These are phyloP conservation scores for Berkeleyomyces rouxiae DNA, from an alignment of 2,329 filamentous ascomycete genomes.

Conservation along the genomic window DNA sequence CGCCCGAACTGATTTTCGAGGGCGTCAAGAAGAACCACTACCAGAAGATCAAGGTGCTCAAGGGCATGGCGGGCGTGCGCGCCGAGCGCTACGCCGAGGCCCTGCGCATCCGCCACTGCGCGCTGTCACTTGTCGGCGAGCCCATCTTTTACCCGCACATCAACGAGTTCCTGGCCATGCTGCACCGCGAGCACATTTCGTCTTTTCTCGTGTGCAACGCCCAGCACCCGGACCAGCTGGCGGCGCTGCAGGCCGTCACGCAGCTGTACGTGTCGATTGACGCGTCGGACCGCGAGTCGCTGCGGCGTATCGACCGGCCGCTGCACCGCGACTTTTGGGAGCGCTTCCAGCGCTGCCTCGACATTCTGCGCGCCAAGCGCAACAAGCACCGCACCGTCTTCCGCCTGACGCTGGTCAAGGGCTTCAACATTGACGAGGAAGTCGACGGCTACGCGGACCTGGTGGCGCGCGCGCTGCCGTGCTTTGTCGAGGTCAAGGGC, in stretches of 20 bases:
- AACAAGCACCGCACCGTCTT: constrained; percentile 85
- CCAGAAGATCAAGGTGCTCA: constrained; percentile 94
- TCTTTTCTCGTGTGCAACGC: constrained; percentile 95
- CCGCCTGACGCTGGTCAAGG: constrained; percentile 87
- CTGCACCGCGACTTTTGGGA: constrained; percentile 97
- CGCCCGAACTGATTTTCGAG: constrained; percentile 73
- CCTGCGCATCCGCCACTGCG: constrained; percentile 85
- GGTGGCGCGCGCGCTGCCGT: constrained; percentile 70
- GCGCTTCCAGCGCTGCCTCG: constrained; percentile 76
- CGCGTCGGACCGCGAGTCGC: constrained; percentile 72
- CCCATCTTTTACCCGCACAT: constrained; percentile 99
- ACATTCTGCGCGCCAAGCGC: constrained; percentile 70
- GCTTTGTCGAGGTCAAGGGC: constrained; percentile 90
- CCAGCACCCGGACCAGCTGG: constrained; percentile 84
- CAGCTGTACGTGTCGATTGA: constrained; percentile 96
- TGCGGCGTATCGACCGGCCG: constrained; percentile 78
- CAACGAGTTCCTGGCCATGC: constrained; percentile 72
- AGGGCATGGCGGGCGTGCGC: constrained; percentile 79
- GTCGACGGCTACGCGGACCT: constrained; percentile 78
- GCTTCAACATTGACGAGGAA: constrained; percentile 94
- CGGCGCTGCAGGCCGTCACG: constrained; percentile 66
- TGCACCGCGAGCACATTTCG: constrained; percentile 75
- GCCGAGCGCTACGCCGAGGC: constrained; percentile 86
- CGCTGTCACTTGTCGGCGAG: constrained; percentile 80
- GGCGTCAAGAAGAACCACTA: constrained; percentile 88